Evolutionary conservation across 805 yeast genomes (phyloP).

Genomic region (Teunomyces lycoperdinae): DNA sequence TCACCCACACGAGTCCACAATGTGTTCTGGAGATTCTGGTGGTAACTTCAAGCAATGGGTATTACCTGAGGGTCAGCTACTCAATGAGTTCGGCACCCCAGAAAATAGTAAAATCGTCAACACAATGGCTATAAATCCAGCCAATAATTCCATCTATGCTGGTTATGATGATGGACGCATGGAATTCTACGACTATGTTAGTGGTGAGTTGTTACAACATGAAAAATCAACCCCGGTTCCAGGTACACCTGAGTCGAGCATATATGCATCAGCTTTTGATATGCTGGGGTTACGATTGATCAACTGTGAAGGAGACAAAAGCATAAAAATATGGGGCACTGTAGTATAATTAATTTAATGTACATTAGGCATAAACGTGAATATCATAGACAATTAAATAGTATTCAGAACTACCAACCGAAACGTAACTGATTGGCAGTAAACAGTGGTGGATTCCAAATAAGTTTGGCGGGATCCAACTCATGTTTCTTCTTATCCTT

Average conservation of each 20-base stretch:
- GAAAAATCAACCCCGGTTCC: slow-evolving; percentile 55
- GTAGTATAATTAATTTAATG: slow-evolving; percentile 2
- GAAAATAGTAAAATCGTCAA: slow-evolving; percentile 54
- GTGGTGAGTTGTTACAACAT: slow-evolving; percentile 63
- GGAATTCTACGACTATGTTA: slow-evolving; percentile 73
- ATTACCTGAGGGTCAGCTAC: slow-evolving; percentile 69
- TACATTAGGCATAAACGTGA: slow-evolving; percentile 1
- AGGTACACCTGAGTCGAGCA: slow-evolving; percentile 69
- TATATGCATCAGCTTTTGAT: slow-evolving; percentile 73
- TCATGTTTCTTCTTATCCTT: slow-evolving; percentile 72
- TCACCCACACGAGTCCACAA: slow-evolving; percentile 68
- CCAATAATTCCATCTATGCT: slow-evolving; percentile 60
- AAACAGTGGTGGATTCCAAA: slow-evolving; percentile 94
- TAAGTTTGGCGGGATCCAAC: slow-evolving; percentile 66
- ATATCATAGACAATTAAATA: background rate
- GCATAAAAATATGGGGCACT: slow-evolving; percentile 67
- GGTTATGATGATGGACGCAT: slow-evolving; percentile 85
- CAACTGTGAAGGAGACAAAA: slow-evolving; percentile 89
- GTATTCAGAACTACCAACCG: slow-evolving; percentile 66
- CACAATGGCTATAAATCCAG: slow-evolving; percentile 62
- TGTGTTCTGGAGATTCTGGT: slow-evolving; percentile 78
- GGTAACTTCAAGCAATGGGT: slow-evolving; percentile 78
- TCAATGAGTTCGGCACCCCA: slow-evolving; percentile 54
- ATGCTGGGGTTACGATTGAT: slow-evolving; percentile 74
- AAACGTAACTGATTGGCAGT: slow-evolving; percentile 95